phyloP scores from a whole-genome alignment of 805 yeast species.

The Candida orba region DNA sequence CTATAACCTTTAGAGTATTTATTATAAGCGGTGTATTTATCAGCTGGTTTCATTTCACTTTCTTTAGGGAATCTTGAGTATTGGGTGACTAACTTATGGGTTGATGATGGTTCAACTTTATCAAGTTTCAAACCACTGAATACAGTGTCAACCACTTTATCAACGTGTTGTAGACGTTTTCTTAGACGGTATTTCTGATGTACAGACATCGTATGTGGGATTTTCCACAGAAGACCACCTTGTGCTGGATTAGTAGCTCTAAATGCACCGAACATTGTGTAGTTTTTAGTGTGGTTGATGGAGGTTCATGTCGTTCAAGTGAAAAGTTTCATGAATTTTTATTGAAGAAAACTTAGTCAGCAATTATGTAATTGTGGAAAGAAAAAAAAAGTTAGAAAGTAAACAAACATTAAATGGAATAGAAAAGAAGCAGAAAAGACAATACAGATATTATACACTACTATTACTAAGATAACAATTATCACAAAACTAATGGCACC shows the following conservation, averaged over 20 bases:
- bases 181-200: constrained; percentile 82
- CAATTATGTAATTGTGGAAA: no score
- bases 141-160: constrained; percentile 62
- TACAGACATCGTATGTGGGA: constrained; percentile 70
- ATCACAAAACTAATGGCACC: no score
- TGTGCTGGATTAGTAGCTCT: constrained; percentile 46
- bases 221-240: constrained; percentile 79
- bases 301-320: no score
- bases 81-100: constrained; percentile 20
- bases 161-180: constrained; percentile 75
- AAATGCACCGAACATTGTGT: constrained; percentile 72
- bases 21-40: constrained; percentile 84
- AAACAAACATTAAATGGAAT: no score
- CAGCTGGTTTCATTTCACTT: constrained; percentile 66
- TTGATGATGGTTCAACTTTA: constrained; percentile 3
- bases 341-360: not conserved
- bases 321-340: no score
- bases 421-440: no score
- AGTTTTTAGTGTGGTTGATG: no score
- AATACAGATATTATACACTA: no score
- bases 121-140: constrained; percentile 38
- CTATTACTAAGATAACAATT: no score
- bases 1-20: constrained; percentile 72
- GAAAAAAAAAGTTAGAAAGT: no score
- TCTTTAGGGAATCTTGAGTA: constrained; percentile 65